These are phyloP conservation scores for Bacterosira constricta DNA, from an alignment of 108 stramenopile species.

Conservation along the genomic window DNA sequence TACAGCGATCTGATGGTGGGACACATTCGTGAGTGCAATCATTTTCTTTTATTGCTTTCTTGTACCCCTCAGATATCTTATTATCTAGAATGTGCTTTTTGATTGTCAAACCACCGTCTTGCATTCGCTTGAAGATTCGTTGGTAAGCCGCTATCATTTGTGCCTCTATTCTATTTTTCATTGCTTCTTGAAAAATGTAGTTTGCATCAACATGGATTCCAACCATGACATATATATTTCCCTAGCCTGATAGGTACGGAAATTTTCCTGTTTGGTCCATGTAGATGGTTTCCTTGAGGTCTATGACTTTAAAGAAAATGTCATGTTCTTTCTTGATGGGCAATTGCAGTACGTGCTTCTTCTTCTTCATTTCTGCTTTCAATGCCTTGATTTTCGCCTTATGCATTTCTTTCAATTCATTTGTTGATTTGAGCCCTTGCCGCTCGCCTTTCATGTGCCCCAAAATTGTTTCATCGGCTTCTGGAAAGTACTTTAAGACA, in stretches of 20 bases:
- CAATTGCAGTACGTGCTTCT: too few relatives aligned
- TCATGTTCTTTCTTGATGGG: too few relatives aligned
- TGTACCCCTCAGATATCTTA: constrained; percentile 6
- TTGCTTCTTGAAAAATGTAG: constrained; percentile 11
- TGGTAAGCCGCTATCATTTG: constrained; percentile 13
- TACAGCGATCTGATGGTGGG: not conserved
- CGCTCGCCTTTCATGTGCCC: not conserved
- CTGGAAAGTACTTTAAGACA: not conserved
- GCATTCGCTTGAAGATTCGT: not conserved
- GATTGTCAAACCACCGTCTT: not conserved
- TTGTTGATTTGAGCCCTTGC: not conserved
- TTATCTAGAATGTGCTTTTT: constrained; percentile 15
- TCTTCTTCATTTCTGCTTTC: too few relatives aligned
- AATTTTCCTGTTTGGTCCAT: constrained; percentile 17
- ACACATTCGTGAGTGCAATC: not conserved
- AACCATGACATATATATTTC: constrained; percentile 3
- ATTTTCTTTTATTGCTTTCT: not conserved
- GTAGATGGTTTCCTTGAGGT: constrained; percentile 4
- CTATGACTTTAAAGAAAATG: not conserved
- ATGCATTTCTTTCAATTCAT: too few relatives aligned
- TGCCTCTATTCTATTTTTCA: not conserved
- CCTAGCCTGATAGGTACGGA: not conserved
- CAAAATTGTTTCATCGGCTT: not conserved
- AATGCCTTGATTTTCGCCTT: too few relatives aligned
- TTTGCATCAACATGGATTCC: constrained; percentile 2